phyloP scores from a whole-genome alignment of 2,329 filamentous ascomycete species.

The Chalaropsis ovoidea region DNA sequence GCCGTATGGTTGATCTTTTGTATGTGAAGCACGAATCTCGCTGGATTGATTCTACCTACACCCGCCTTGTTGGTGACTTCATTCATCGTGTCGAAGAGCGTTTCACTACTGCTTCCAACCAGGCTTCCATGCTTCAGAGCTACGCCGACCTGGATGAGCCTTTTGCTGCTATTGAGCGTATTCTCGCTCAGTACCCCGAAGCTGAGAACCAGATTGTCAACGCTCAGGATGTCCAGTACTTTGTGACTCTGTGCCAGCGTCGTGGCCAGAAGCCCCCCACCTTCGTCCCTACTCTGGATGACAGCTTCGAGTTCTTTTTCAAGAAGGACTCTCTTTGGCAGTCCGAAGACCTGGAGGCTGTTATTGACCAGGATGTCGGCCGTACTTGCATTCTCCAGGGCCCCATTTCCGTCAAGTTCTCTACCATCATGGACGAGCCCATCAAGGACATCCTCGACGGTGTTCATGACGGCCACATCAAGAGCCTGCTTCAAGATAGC shows the following conservation, averaged over 20 bases:
- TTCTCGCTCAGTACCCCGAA: constrained; percentile 75
- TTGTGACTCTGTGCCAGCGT: constrained; percentile 82
- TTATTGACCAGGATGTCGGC: constrained; percentile 90
- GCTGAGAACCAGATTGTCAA: constrained; percentile 88
- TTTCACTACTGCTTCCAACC: constrained; percentile 63
- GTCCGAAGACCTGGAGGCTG: constrained; percentile 91
- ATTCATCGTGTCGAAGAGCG: constrained; percentile 95
- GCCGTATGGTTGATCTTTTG: constrained; percentile 78
- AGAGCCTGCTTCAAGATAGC: constrained; percentile 64
- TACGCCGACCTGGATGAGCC: constrained; percentile 81
- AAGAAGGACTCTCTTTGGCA: constrained; percentile 99
- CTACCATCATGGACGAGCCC: constrained; percentile 80
- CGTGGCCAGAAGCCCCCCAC: constrained; percentile 92
- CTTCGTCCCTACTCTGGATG: constrained; percentile 89
- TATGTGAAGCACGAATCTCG: constrained; percentile 83
- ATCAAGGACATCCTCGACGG: constrained; percentile 89
- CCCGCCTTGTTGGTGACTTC: constrained; percentile 81
- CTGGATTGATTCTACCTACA: constrained; percentile 83
- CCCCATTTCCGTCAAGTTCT: constrained; percentile 83
- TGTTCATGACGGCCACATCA: constrained; percentile 81
- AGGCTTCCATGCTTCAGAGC: constrained; percentile 76
- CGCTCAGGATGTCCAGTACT: constrained; percentile 95
- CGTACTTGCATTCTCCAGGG: constrained; percentile 94
- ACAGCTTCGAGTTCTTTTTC: constrained; percentile 98
- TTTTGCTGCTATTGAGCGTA: constrained; percentile 64